phyloP scores from a whole-genome alignment of 768 basidiomycete species.

The Boletus rex-veris region DNA sequence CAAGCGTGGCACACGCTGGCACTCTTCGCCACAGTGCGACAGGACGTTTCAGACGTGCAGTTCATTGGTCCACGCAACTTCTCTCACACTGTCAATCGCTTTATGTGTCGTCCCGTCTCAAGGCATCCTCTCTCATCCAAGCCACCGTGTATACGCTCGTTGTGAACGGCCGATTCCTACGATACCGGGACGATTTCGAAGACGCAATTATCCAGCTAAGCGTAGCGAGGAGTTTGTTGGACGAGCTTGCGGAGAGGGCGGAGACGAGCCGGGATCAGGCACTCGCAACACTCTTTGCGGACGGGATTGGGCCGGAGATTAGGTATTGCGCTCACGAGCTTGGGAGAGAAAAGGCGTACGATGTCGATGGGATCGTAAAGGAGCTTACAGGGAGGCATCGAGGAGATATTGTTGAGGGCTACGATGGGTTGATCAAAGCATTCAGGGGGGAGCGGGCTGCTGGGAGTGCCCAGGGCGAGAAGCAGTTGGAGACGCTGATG shows the following conservation, averaged over 20 bases:
- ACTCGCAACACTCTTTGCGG: slow-evolving; percentile 75
- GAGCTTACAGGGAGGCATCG: slow-evolving; percentile 58
- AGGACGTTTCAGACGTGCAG: slow-evolving; percentile 74
- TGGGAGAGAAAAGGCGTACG: slow-evolving; percentile 74
- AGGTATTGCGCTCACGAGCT: slow-evolving; percentile 90
- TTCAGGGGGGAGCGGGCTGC: slow-evolving; percentile 44
- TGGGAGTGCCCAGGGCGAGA: slow-evolving; percentile 40
- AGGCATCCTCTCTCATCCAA: slow-evolving; percentile 61
- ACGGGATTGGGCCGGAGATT: slow-evolving; percentile 88
- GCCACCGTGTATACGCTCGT: slow-evolving; percentile 75
- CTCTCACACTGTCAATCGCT: slow-evolving; percentile 70
- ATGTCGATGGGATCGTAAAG: slow-evolving; percentile 69
- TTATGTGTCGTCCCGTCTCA: slow-evolving; percentile 49
- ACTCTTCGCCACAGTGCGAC: slow-evolving; percentile 71
- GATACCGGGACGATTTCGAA: slow-evolving; percentile 72
- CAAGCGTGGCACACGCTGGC: slow-evolving; percentile 48
- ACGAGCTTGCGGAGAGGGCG: slow-evolving; percentile 59
- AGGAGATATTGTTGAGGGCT: slow-evolving; percentile 61
- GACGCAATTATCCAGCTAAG: slow-evolving; percentile 73
- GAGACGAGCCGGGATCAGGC: slow-evolving; percentile 83
- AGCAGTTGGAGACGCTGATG: slow-evolving; percentile 53
- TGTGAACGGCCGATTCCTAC: slow-evolving; percentile 78
- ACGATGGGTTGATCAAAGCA: slow-evolving; percentile 48
- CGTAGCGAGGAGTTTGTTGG: slow-evolving; percentile 72
- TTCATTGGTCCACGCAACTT: slow-evolving; percentile 74